Base-by-base conservation (phyloP, 305 asterid genomes). In the Fraxinus ornus region DNA sequence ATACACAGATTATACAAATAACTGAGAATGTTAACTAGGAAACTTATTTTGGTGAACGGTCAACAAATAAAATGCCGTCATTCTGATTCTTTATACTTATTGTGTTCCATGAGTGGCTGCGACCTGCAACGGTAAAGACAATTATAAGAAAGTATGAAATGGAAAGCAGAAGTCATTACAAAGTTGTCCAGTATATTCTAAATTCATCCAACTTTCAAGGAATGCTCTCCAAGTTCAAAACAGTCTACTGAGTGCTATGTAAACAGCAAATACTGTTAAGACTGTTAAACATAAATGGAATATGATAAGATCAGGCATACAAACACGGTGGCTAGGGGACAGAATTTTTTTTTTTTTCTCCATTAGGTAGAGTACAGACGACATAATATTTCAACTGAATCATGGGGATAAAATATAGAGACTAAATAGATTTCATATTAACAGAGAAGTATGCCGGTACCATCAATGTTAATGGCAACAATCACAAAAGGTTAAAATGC, bases 81-180 rank as follows among this genome's bases (percentile, higher is more conserved):
- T 77, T 84, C 82, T 79, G 37, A 76, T 79, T 87, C 90, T 75
- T 80, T 85, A 44, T 85, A 83, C 81, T 88, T 84, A 79, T 87
- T 83, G 76, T 9, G 84, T 79, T 89, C 91, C 87, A 88, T 85
- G 37, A 87, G 77, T 74, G 88, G 90, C 84, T 87, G 91, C 35
- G 94, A 89, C 93, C 93, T 92, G 92, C 89, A 88, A 22, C 30
- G 78, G 77, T 73, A 81, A 81, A 47, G 32, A 71, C 75, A 77
- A 70, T 35, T 13, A 80, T 60, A 49, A 30, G 79, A 62, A 75
- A 32, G 41, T 32, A 75, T 33, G 36, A 80, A 44, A 19, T 36
- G 32, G 71, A 30, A 19, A 8, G 55, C 6, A 22, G 49, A 44
- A 19, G 8, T n/a, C 30, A 22, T 21, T 49, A 19, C 2, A 52